phyloP scores from a whole-genome alignment of 805 yeast species.

The Ogataea methanolica region DNA sequence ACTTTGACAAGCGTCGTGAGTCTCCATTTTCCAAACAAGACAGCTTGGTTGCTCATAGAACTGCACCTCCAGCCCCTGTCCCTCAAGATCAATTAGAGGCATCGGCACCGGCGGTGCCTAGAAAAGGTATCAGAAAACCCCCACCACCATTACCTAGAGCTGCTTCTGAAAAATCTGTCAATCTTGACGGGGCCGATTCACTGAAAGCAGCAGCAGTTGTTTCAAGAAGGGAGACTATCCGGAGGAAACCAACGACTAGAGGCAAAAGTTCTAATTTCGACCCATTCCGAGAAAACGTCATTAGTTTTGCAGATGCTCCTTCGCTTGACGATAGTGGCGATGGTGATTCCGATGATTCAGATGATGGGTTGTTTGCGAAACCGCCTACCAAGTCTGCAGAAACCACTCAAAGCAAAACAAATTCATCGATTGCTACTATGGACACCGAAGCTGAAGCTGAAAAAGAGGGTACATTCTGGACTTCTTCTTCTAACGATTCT shows the following conservation, averaged over 20 bases:
- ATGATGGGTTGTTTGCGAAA: slow-evolving; percentile 60
- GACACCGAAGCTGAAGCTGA: not conserved
- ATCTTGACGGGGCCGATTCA: slow-evolving; percentile 2
- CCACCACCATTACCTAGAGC: slow-evolving; percentile 20
- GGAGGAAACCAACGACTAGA: slow-evolving; percentile 9
- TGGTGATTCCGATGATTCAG: slow-evolving; percentile 39
- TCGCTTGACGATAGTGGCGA: slow-evolving; percentile 32
- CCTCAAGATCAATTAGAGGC: slow-evolving; percentile 37
- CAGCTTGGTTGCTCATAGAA: slow-evolving; percentile 61
- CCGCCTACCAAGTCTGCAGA: slow-evolving; percentile 26
- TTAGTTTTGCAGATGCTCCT: slow-evolving; percentile 76
- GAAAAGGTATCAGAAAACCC: slow-evolving; percentile 17
- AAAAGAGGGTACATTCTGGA: slow-evolving; percentile 1
- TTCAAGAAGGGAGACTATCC: slow-evolving; percentile 11
- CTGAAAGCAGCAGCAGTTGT: slow-evolving; percentile 4
- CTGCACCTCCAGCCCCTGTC: slow-evolving; percentile 69
- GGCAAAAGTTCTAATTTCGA: slow-evolving; percentile 27
- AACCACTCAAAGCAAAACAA: slow-evolving; percentile 1
- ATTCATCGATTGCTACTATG: slow-evolving; percentile 2
- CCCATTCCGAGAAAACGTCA: slow-evolving; percentile 64
- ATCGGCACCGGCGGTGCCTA: slow-evolving; percentile 3
- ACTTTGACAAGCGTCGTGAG: slow-evolving; percentile 72
- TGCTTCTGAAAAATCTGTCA: not conserved
- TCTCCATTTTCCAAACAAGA: slow-evolving; percentile 57
- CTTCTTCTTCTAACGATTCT: slow-evolving; percentile 19